Evolutionary conservation across 1,139 yeast genomes (phyloP).

Genomic region (Saccharomycopsis crataegensis): DNA sequence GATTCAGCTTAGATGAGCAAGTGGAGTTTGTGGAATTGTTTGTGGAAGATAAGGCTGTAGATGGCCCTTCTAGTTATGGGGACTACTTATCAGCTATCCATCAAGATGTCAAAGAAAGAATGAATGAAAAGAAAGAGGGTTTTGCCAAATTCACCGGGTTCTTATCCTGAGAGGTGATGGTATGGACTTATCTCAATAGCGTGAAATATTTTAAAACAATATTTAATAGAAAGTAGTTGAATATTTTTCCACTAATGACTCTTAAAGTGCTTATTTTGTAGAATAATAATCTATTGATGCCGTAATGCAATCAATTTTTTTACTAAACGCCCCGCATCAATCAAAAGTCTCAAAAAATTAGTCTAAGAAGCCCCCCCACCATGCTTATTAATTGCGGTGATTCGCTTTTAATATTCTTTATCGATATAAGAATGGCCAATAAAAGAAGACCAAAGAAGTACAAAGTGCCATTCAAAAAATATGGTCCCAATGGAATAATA

Average conservation of each 20-base stretch:
- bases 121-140: neutral
- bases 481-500: slow-evolving; percentile 54
- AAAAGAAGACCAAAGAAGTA: slow-evolving; percentile 78
- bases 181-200: too few relatives aligned
- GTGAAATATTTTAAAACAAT: too few relatives aligned
- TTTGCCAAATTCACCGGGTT: too few relatives aligned
- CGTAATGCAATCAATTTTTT: neutral
- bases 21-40: slow-evolving; percentile 52
- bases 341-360: too few relatives aligned
- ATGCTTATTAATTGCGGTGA: too few relatives aligned
- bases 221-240: too few relatives aligned
- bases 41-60: slow-evolving; percentile 68
- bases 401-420: too few relatives aligned
- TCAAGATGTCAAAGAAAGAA: slow-evolving; percentile 46
- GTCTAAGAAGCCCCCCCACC: too few relatives aligned
- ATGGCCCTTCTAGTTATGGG: slow-evolving; percentile 41
- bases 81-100: slow-evolving; percentile 61
- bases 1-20: slow-evolving; percentile 60
- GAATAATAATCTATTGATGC: neutral
- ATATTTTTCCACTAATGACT: too few relatives aligned
- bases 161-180: neutral
- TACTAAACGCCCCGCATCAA: too few relatives aligned
- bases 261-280: too few relatives aligned
- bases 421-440: slow-evolving; percentile 51
- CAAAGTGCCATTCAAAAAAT: slow-evolving; percentile 69